Conservation (phyloP, 352 stramenopile species). For the Elongisporangium prolatum region DNA sequence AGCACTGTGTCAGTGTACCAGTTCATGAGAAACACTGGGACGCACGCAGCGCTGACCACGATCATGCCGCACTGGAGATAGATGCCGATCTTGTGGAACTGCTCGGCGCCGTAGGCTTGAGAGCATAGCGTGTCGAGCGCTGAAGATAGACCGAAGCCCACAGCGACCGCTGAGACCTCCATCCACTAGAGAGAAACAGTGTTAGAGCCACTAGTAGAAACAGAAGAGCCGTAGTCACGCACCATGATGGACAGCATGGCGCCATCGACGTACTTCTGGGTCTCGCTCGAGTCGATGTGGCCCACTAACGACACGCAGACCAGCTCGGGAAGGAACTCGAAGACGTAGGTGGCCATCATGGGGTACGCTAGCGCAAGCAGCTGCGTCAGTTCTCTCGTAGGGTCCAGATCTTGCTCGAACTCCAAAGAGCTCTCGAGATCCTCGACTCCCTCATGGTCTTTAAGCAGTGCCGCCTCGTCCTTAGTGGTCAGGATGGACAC, state of each 20-base stretch:
- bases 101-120: conserved; percentile 57
- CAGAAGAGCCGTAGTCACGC: conserved; percentile 1
- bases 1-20: conserved; percentile 52
- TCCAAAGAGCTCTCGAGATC: too few relatives aligned
- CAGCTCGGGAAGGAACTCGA: too few relatives aligned
- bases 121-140: conserved; percentile 77
- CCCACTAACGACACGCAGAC: conserved; percentile 30
- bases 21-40: conserved; percentile 45
- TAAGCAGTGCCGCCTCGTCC: too few relatives aligned
- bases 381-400: too few relatives aligned
- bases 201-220: too few relatives aligned
- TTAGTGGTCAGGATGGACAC: too few relatives aligned
- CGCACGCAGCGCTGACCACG: conserved; percentile 37
- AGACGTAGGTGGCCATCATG: too few relatives aligned
- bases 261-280: conserved; percentile 56
- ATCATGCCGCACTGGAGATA: conserved; percentile 70
- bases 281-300: conserved; percentile 51
- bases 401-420: too few relatives aligned
- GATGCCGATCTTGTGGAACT: conserved; percentile 60
- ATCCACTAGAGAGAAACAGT: conserved; percentile 32
- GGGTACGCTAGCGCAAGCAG: conserved; percentile 17
- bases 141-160: conserved; percentile 58
- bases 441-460: too few relatives aligned
- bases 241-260: conserved; percentile 50
- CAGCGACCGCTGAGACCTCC: conserved; percentile 63